Conservation (phyloP, 345 rosid genomes). For the Euphorbia pulcherrima region DNA sequence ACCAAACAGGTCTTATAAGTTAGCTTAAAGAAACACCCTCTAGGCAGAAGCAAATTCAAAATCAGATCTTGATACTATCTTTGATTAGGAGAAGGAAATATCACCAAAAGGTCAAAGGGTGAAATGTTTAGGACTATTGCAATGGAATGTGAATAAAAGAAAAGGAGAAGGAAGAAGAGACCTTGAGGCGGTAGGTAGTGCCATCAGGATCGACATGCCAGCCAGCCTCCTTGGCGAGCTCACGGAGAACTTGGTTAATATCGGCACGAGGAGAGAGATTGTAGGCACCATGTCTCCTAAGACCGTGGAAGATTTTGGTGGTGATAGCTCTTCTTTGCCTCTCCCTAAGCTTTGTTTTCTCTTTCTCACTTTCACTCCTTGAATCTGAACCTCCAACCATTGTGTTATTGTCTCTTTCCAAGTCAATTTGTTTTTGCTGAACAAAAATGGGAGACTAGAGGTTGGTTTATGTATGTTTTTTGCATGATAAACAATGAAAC, state of each 20-base stretch:
- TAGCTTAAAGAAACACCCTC: too few species aligned
- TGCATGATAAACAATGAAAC: neutral
- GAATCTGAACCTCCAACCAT: constrained; percentile 25
- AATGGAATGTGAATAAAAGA: too few species aligned
- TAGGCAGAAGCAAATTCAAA: neutral
- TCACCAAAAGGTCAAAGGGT: too few species aligned
- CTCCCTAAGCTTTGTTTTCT: constrained; percentile 49
- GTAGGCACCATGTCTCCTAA: constrained; percentile 42
- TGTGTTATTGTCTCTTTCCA: neutral
- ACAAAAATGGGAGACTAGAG: neutral
- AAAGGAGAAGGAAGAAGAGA: neutral
- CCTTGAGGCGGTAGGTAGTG: constrained; percentile 40
- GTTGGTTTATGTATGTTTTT: constrained; percentile 14
- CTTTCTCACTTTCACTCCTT: constrained; percentile 49
- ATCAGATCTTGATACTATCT: neutral
- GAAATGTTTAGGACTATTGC: too few species aligned
- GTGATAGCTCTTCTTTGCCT: constrained; percentile 48
- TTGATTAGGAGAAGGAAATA: too few species aligned
- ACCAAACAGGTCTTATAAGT: too few species aligned
- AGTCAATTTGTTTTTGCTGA: neutral
- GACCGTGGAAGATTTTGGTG: constrained; percentile 47
- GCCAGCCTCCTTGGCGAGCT: constrained; percentile 51
- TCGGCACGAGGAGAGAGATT: constrained; percentile 44
- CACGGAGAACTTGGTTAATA: constrained; percentile 45
- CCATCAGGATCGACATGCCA: constrained; percentile 52